Evolutionary conservation across 2,329 filamentous ascomycete species (phyloP), one percentile per base, ranked within the genome.

Genomic region (Fusarium succisae): DNA sequence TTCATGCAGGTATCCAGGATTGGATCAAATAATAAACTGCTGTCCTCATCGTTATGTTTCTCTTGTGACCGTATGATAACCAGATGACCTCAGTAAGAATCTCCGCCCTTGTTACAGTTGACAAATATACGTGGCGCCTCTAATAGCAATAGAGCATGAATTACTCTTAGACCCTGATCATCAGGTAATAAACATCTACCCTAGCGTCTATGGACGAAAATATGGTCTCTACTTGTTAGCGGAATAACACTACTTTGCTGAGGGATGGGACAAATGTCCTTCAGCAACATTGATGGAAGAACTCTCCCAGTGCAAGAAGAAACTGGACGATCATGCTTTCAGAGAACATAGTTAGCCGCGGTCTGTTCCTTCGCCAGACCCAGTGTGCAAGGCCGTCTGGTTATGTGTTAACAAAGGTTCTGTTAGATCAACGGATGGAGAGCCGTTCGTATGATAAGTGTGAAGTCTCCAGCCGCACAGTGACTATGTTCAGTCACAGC

Each of bases 131-230:
- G 32, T 14, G 24, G 10, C 6, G 8, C 24, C 20, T 54, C 15
- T 22, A 54, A 18, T 7, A 13, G 22, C 5, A 17, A 28, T 1
- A 13, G 1, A 22, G 2, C 4, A 22, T 15, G 24, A 5, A 8
- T 7, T 17, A 10, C 2, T 17, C 20, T 8, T 54, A 28, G 5
- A 3, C 10, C 13, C 6, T 38, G 17, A 26, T 51, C 8, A 24
- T 24, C n/a, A 20, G 30, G 12, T 11, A 3, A 15, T 20, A 7
- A 11, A 1, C 6, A 18, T 35, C 10, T 18, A 0, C 30, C 3
- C 8, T 24, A 10, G 8, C 9, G 1, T 20, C 11, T 13, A 10
- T 24, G 2, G 4, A 35, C 12, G 24, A 4, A 35, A 53, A 15
- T 1, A 20, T 20, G 4, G 32, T 2, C n/a, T 37, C 48, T 53